Evolutionary conservation across 495 filamentous ascomycete species (phyloP), one percentile per base, ranked within the genome.

Genomic region (Amniculicola lignicola): DNA sequence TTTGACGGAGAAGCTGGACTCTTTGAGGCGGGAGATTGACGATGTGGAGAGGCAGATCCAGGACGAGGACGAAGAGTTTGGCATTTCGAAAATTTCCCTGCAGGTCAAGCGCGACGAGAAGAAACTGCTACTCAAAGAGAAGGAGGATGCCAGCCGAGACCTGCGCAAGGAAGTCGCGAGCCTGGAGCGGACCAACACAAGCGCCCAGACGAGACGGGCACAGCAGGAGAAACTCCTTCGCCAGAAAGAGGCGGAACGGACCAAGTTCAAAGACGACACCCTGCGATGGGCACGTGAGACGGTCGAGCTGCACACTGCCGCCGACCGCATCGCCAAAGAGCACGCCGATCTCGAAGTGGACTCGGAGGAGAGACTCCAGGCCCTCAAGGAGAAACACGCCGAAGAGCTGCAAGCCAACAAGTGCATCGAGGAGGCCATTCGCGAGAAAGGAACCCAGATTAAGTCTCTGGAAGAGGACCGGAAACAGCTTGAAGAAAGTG

Each of bases 131-230:
- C 38, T 59, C 36, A 63, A 59, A 25, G 56, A 63, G 39, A 63
- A 59, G 50, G 61, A 63, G 27, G 61, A 63, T 31, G 41, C 55
- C 27, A 59, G 61, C 33, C 54, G 56, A 12, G 54, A 64, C 22
- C 68, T 96, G 24, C 87, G 84, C 64, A 86, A 84, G 51, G 86
- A 96, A 61, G 86, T 92, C 25, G 82, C 86, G 40, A 79, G 80
- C 24, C 76, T 93, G 19, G 90, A 96, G 62, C 83, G 89, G 25
- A 75, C 84, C 43, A 96, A 95, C 70, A 79, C 89, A 44, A 78
- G 82, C n/a, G 89, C 90, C 9, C 86, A 95, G 65, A 85, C 85
- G 47, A 82, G 83, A 62, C 88, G 86, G 65, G 75, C 79, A 0
- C 85, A 89, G 60, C 90, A 87, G 60, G 90, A 97, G 63, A 77